Percentiles rank a stretch among this genome's conserved stretches.
phyloP scores from a whole-genome alignment of 2,329 filamentous ascomycete genomes.

The Colletotrichum horii region DNA sequence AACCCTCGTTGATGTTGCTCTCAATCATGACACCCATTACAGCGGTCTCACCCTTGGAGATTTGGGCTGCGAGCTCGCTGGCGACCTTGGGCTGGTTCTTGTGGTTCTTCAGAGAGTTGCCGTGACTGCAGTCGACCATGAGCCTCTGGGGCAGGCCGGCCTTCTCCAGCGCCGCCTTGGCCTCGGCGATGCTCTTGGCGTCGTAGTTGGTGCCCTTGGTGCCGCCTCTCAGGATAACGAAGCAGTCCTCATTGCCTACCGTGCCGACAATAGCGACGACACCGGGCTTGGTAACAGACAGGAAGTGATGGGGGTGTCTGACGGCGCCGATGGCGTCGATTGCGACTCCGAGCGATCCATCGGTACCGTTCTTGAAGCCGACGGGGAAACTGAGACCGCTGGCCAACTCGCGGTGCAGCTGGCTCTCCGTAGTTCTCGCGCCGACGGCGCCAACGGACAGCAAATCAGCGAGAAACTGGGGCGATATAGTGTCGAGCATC shows the following conservation, averaged over 20 bases:
- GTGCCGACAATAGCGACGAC: conserved; percentile 95
- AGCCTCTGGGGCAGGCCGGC: conserved; percentile 77
- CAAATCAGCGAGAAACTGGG: conserved; percentile 93
- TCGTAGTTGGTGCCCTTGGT: conserved; percentile 96
- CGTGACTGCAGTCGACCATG: conserved; percentile 99
- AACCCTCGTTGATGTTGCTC: conserved; percentile 93
- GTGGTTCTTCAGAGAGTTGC: conserved; percentile 95
- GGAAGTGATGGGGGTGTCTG: conserved; percentile 91
- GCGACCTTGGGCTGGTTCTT: conserved; percentile 97
- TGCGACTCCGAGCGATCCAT: conserved; percentile 86
- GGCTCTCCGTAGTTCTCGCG: conserved; percentile 94
- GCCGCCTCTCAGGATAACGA: conserved; percentile 92
- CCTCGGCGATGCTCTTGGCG: conserved; percentile 79
- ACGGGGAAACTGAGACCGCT: conserved; percentile 96
- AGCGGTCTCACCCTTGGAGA: conserved; percentile 79
- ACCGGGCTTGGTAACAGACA: conserved; percentile 96
- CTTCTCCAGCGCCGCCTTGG: conserved; percentile 79
- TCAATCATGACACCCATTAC: conserved; percentile 99
- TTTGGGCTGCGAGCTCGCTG: conserved; percentile 79
- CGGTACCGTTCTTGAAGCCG: conserved; percentile 99
- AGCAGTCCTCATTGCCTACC: conserved; percentile 94
- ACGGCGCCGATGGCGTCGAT: conserved; percentile 96
- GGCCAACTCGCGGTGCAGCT: conserved; percentile 93
- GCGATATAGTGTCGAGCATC: conserved; percentile 98
- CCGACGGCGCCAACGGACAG: conserved; percentile 92